These are phyloP conservation scores for Platanthera zijinensis DNA, from an alignment of 106 monocot genomes.

Conservation along the genomic window DNA sequence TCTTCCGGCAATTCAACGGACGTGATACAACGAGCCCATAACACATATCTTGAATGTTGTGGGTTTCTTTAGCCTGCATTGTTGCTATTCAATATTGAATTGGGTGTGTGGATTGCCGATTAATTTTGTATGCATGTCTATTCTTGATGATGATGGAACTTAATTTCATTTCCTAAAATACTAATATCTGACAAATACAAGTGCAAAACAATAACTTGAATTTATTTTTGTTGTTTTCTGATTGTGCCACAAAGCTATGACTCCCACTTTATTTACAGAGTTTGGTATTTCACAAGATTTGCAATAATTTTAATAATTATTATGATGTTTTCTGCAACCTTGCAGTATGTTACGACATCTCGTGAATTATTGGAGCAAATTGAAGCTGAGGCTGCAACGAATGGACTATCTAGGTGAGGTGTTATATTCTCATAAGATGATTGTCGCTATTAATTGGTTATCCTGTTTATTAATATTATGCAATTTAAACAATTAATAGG, in stretches of 20 bases:
- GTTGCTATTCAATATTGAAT: background rate
- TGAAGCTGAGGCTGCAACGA: conserved; percentile 35
- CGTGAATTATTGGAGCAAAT: conserved; percentile 60
- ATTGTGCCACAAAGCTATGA: background rate
- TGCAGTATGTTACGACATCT: conserved; percentile 59
- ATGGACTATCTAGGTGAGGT: conserved; percentile 40
- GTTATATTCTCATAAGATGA: background rate
- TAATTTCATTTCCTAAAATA: background rate
- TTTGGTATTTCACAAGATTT: background rate
- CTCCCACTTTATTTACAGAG: background rate
- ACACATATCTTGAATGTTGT: background rate
- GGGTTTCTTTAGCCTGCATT: background rate
- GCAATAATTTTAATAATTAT: background rate
- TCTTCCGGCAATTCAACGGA: too few relatives aligned
- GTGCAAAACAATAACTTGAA: background rate
- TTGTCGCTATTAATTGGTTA: background rate
- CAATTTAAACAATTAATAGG: background rate
- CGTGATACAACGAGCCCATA: too few relatives aligned
- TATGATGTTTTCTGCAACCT: background rate
- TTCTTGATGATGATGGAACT: background rate
- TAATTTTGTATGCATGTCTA: background rate
- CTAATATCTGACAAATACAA: background rate
- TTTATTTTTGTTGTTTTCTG: background rate
- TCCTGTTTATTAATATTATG: background rate
- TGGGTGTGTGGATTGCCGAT: background rate